Conservation (phyloP, 208 protist genomes). For the Crithidia brevicula region DNA sequence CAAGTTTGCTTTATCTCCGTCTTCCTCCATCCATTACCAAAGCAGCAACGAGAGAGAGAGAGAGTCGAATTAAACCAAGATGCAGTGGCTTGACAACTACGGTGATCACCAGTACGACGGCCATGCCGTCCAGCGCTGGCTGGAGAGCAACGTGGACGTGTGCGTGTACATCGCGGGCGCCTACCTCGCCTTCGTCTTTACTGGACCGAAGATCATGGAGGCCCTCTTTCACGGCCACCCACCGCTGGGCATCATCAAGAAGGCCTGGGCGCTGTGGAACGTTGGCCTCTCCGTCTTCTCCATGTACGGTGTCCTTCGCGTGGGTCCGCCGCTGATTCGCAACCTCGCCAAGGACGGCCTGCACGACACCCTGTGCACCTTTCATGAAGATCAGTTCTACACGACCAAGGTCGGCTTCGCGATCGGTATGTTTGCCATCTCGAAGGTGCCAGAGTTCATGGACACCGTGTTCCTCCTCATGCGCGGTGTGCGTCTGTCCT, state of each 20-base stretch:
- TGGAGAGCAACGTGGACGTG: constrained; percentile 49
- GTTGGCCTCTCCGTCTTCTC: constrained; percentile 84
- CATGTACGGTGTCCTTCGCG: constrained; percentile 62
- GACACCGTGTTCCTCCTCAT: constrained; percentile 88
- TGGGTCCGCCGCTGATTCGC: constrained; percentile 47
- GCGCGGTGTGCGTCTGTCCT: constrained; percentile 72
- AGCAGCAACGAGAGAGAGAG: too few species aligned
- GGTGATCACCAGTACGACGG: constrained; percentile 48
- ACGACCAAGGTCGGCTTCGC: constrained; percentile 70
- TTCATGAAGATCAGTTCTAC: constrained; percentile 65
- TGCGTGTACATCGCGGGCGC: constrained; percentile 51
- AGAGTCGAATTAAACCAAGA: too few species aligned
- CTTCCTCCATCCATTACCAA: too few species aligned
- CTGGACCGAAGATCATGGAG: constrained; percentile 40
- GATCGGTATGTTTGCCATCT: constrained; percentile 79
- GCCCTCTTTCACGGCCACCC: constrained; percentile 51
- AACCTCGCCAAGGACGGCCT: constrained; percentile 38
- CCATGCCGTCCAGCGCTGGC: constrained; percentile 34
- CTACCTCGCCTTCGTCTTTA: constrained; percentile 76
- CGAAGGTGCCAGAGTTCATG: constrained; percentile 87
- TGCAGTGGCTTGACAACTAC: constrained; percentile 59
- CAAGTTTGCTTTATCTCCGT: not conserved
- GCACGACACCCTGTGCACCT: constrained; percentile 73
- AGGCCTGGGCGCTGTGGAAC: constrained; percentile 86
- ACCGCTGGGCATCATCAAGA: constrained; percentile 51